Percentiles rank a stretch among this genome's conserved stretches.
phyloP scores from a whole-genome alignment of 2,329 filamentous ascomycete species.

The Monosporascus cannonballus region DNA sequence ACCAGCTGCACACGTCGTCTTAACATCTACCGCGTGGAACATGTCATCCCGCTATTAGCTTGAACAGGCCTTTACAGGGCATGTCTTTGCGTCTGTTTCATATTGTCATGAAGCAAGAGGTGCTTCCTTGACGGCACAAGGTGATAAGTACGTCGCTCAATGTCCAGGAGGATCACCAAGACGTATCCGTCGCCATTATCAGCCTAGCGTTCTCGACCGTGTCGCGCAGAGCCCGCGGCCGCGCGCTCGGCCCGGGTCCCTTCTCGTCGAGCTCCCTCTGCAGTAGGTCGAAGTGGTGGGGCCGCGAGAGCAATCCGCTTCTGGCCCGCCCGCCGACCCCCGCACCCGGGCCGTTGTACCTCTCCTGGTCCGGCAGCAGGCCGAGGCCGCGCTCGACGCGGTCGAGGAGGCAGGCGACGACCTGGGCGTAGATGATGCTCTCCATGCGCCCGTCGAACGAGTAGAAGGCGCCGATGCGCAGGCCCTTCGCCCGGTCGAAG shows the following conservation, averaged over 20 bases:
- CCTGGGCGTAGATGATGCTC: conserved; percentile 12
- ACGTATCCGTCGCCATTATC: not conserved
- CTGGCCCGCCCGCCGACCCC: not conserved
- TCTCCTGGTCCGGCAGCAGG: conserved; percentile 9
- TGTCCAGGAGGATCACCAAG: not conserved
- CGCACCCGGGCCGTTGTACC: not conserved
- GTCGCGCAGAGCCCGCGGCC: conserved; percentile 4
- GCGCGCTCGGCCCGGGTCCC: conserved; percentile 1
- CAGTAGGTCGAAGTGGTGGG: conserved; percentile 9
- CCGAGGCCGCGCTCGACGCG: conserved; percentile 13
- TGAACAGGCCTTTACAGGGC: too few species aligned
- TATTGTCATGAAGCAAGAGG: not conserved
- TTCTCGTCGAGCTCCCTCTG: conserved; percentile 7
- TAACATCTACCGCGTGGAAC: too few species aligned
- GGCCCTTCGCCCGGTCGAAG: conserved; percentile 9
- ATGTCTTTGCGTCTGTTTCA: too few species aligned
- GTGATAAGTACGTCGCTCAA: too few species aligned
- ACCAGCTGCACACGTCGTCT: too few species aligned
- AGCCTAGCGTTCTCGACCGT: conserved; percentile 8
- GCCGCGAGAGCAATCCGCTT: conserved; percentile 2
- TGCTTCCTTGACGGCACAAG: not conserved
- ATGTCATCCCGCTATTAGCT: too few species aligned
- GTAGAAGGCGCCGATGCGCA: conserved; percentile 13
- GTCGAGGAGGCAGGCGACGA: conserved; percentile 10
- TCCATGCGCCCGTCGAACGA: conserved; percentile 11